These are phyloP conservation scores for Naumovozyma castellii DNA, from an alignment of 805 yeast species.

Conservation along the genomic window DNA sequence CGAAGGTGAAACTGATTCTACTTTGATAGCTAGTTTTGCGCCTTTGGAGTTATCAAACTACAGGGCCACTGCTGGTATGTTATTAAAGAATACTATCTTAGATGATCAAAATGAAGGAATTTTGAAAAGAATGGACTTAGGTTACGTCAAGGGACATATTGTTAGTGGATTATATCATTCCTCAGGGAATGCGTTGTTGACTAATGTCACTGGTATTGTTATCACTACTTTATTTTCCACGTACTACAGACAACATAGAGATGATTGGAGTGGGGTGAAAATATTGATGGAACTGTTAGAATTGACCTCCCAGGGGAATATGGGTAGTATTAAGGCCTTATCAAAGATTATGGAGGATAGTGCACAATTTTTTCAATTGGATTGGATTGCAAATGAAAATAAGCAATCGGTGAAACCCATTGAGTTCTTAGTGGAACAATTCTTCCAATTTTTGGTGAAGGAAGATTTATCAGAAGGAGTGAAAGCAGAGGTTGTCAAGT, in stretches of 20 bases:
- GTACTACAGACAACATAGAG: conserved; percentile 29
- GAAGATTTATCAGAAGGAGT: conserved; percentile 33
- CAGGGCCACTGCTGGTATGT: conserved; percentile 82
- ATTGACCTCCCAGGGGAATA: conserved; percentile 41
- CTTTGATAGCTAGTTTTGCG: conserved; percentile 22
- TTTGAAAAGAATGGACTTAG: conserved; percentile 24
- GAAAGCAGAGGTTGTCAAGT: conserved; percentile 53
- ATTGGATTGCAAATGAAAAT: conserved; percentile 38
- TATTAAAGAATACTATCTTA: conserved; percentile 67
- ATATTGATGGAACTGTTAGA: conserved; percentile 60
- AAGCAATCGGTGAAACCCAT: conserved; percentile 41
- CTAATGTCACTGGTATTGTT: conserved; percentile 86
- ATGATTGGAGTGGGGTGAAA: conserved; percentile 46
- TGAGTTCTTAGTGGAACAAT: conserved; percentile 54
- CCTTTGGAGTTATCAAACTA: conserved; percentile 18
- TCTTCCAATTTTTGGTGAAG: conserved; percentile 44
- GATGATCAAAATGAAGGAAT: conserved; percentile 23
- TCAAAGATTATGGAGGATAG: conserved; percentile 88
- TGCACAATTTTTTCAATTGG: conserved; percentile 51
- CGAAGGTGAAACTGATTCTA: conserved; percentile 39
- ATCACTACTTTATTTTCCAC: conserved; percentile 70
- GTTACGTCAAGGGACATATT: conserved; percentile 37
- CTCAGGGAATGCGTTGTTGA: conserved; percentile 37
- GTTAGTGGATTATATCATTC: conserved; percentile 32
- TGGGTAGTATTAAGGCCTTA: conserved; percentile 54